Conservation (phyloP, 2,329 filamentous ascomycete genomes). For the Trichoderma sp. region DNA sequence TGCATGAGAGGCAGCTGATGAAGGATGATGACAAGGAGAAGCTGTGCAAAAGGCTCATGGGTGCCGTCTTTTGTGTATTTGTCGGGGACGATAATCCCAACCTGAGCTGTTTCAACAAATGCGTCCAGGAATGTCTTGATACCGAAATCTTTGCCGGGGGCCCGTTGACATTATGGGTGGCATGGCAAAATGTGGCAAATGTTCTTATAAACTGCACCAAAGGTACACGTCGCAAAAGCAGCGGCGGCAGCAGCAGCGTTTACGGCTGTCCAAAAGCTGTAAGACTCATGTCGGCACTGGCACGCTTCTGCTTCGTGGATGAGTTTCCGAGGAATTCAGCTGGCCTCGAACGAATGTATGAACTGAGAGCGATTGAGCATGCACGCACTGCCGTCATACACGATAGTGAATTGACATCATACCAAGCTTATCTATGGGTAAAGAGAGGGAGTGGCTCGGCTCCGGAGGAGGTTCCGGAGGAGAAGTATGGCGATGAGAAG, state of each 20-base stretch:
- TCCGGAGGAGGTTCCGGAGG: background rate
- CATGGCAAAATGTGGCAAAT: background rate
- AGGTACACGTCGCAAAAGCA: background rate
- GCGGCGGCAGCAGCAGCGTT: background rate
- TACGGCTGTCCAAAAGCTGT: background rate
- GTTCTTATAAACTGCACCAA: background rate
- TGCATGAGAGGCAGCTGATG: background rate
- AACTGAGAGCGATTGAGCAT: background rate
- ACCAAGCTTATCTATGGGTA: background rate
- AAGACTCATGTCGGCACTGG: background rate
- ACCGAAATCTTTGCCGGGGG: background rate
- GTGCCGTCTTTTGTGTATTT: background rate
- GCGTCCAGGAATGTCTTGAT: background rate
- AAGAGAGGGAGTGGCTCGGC: background rate
- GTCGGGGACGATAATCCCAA: background rate
- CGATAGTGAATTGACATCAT: background rate
- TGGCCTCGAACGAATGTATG: background rate
- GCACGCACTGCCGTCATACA: background rate
- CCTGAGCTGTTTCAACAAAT: background rate
- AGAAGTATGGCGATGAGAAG: too few species aligned
- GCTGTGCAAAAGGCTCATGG: background rate
- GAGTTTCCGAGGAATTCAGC: rapidly evolving
- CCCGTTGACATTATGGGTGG: background rate
- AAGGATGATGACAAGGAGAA: background rate
- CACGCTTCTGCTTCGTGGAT: background rate